Base-by-base conservation (phyloP, 495 filamentous ascomycete species). In the Penicillium simplicissimum region DNA sequence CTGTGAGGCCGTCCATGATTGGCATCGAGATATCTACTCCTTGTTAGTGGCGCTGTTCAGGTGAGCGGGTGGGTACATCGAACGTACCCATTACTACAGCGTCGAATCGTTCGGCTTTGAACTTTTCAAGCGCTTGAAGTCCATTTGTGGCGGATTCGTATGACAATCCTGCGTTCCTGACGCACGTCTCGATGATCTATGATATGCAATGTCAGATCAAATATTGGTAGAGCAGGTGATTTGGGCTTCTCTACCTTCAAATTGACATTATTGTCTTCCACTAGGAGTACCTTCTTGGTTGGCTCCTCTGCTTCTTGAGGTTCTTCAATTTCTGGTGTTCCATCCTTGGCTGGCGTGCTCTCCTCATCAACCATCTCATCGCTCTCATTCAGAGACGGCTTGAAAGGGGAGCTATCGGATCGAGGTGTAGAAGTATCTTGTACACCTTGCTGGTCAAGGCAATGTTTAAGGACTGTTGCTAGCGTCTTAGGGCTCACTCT, bases 191-290 rank as follows among this genome's bases (percentile, higher is more conserved):
- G 31, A 68, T 63, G 33, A 67, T 67, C 65, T 67, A 19, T 1
- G 17, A 15, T 34, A 52, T 52, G 14, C 9, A 13, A 36, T 1
- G 51, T 33, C 19, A 49, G n/a, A 9, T 37, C 45, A 48, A 0
- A 14, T 28, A 5, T 31, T 4, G 25, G 7, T 31, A 10, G 8
- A 23, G 1, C 8, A 0, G 43, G 25, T 7, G 15, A 2, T 34
- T 34, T 2, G 23, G 7, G 8, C n/a, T 37, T 53, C 51, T 6
- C 4, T 19, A 88, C 76, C 52, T 82, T 83, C 13, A 88, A 76
- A 65, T 89, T 89, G 62, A 89, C 84, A 33, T 79, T 74, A 69
- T 89, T 89, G 60, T 88, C 87, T 60, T 89, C 87, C 0, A 88
- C 86, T 0, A 87, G 71, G 4, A 89, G 79, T 8, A 87, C 74